phyloP scores from a whole-genome alignment of 2,329 filamentous ascomycete genomes.

The Fusarium nygamai region DNA sequence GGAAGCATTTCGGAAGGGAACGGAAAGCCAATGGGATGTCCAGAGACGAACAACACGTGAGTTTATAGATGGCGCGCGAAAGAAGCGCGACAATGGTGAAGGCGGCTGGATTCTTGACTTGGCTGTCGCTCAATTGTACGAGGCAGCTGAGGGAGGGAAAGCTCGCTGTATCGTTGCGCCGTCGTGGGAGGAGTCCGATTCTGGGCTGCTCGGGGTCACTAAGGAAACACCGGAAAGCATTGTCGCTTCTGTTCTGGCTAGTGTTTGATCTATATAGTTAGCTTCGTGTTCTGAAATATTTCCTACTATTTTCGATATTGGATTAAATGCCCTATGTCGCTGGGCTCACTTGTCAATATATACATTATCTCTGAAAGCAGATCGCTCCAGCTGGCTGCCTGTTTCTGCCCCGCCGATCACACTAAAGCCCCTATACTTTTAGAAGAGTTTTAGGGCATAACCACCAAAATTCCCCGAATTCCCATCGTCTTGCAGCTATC shows the following conservation, averaged over 20 bases:
- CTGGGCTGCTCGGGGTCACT: slow-evolving; percentile 1
- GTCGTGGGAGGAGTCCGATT: slow-evolving; percentile 23
- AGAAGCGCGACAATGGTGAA: not conserved
- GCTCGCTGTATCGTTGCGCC: slow-evolving; percentile 7
- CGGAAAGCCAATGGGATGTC: slow-evolving; percentile 2
- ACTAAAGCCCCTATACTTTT: not conserved
- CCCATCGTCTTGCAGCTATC: not conserved
- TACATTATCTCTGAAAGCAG: not conserved
- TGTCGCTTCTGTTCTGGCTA: not conserved
- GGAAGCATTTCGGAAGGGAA: not conserved
- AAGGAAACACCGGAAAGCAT: not conserved
- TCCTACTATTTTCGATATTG: not conserved
- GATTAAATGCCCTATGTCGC: not conserved
- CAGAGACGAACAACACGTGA: slow-evolving; percentile 5
- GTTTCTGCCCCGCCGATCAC: not conserved
- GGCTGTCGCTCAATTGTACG: slow-evolving; percentile 25
- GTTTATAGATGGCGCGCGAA: slow-evolving; percentile 7
- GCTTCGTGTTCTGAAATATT: not conserved
- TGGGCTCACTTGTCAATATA: not conserved
- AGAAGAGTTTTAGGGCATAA: not conserved
- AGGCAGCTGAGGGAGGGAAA: not conserved
- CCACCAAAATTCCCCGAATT: not conserved
- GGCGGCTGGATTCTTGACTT: slow-evolving; percentile 26
- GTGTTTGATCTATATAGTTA: not conserved
- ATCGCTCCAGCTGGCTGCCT: not conserved